Conservation (phyloP, 164 flowering plant species). For the Buxus sempervirens region DNA sequence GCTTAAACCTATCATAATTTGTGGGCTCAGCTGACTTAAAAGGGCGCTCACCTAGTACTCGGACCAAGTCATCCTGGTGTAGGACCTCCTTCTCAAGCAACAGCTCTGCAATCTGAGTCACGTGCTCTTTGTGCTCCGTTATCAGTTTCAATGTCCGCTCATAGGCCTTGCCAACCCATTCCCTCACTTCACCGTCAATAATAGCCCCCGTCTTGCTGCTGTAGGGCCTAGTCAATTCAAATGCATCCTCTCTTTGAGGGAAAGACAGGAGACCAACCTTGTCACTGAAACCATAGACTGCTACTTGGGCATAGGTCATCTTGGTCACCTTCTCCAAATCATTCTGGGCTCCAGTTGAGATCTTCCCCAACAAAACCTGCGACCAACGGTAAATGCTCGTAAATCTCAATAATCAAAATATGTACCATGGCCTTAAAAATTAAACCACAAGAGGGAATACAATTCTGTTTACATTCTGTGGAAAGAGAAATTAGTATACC, state of each 20-base stretch:
- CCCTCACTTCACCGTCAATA: slow-evolving; percentile 65
- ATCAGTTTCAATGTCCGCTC: slow-evolving; percentile 41
- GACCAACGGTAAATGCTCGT: background rate
- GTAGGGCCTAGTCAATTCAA: slow-evolving; percentile 61
- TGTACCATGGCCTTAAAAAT: too few species aligned
- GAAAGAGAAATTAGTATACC: slow-evolving; percentile 31
- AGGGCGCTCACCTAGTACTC: slow-evolving; percentile 81
- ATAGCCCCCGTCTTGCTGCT: slow-evolving; percentile 63
- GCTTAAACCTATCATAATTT: slow-evolving; percentile 71
- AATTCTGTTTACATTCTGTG: too few species aligned
- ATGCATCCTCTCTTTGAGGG: slow-evolving; percentile 48
- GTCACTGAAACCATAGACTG: slow-evolving; percentile 87
- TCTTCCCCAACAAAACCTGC: slow-evolving; percentile 83
- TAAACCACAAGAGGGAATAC: too few species aligned
- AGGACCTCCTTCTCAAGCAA: slow-evolving; percentile 89
- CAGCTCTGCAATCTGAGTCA: slow-evolving; percentile 63
- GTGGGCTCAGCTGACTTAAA: slow-evolving; percentile 59
- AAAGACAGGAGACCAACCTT: slow-evolving; percentile 83
- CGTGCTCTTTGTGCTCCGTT: slow-evolving; percentile 47
- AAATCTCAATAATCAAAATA: too few species aligned
- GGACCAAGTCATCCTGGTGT: slow-evolving; percentile 77
- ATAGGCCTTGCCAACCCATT: slow-evolving; percentile 63
- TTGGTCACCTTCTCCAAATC: slow-evolving; percentile 94
- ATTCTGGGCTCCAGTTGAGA: slow-evolving; percentile 95
- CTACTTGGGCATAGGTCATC: slow-evolving; percentile 93